Evolutionary conservation across 345 rosid genomes (phyloP).

Genomic region (Clausena lansium): DNA sequence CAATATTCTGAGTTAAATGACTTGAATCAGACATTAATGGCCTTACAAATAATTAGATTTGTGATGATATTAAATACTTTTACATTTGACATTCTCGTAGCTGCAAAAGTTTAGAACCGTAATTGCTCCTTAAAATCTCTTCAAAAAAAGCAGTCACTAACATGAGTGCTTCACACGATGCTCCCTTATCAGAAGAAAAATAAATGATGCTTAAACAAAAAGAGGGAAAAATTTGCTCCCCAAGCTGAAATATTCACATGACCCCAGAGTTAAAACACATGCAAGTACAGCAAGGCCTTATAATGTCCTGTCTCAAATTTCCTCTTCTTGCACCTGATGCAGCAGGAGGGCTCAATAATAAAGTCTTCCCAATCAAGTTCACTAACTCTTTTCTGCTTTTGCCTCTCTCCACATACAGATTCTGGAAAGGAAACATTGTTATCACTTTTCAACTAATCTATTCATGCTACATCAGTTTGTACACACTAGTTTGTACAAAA

Average conservation of each 20-base stretch:
- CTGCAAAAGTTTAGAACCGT: background rate
- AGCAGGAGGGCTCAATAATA: slow-evolving; percentile 72
- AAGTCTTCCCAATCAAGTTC: slow-evolving; percentile 82
- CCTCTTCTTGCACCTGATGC: slow-evolving; percentile 69
- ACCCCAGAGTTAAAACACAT: slow-evolving; percentile 61
- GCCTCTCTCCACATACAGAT: slow-evolving; percentile 24
- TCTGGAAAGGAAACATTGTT: slow-evolving; percentile 2
- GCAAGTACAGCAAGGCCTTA: slow-evolving; percentile 56
- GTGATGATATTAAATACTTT: background rate
- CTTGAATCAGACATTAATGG: background rate
- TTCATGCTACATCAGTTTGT: no score
- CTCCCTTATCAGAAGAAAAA: background rate
- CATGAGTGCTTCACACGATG: background rate
- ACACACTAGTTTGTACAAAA: no score
- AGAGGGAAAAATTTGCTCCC: background rate
- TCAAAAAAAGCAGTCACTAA: background rate
- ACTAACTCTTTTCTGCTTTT: slow-evolving; percentile 34
- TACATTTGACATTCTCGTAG: background rate
- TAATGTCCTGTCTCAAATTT: slow-evolving; percentile 80
- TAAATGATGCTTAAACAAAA: background rate
- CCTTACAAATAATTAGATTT: background rate
- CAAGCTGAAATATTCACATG: slow-evolving; percentile 16
- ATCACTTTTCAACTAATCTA: no score
- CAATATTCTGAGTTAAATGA: background rate
- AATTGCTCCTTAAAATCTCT: background rate